Percentiles rank a stretch among this genome's conserved stretches.
phyloP scores from a whole-genome alignment of 352 stramenopile species.

The Phytophthora pinifolia region DNA sequence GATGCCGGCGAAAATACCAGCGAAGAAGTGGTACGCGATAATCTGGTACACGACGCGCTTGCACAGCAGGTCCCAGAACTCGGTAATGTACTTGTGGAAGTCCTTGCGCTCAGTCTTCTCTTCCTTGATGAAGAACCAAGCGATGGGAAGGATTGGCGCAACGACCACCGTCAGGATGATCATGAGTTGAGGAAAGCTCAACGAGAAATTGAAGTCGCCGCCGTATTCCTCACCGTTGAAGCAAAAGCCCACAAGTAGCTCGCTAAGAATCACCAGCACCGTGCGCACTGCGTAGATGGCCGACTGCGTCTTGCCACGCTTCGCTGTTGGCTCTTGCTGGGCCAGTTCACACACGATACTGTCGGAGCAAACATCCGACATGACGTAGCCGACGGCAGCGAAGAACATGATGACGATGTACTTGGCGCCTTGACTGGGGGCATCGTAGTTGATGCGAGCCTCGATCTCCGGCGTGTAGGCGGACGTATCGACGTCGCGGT shows the following conservation, averaged over 20 bases:
- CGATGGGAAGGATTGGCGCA: slow-evolving; percentile 22
- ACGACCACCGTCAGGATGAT: slow-evolving; percentile 33
- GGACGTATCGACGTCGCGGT: slow-evolving; percentile 23
- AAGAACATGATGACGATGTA: slow-evolving; percentile 50
- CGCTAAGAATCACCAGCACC: slow-evolving; percentile 34
- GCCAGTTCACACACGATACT: slow-evolving; percentile 49
- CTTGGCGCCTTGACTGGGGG: slow-evolving; percentile 24
- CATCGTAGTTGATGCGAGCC: slow-evolving; percentile 35
- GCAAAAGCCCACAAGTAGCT: slow-evolving; percentile 35
- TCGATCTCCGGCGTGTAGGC: slow-evolving; percentile 27
- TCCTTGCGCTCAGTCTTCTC: slow-evolving; percentile 20
- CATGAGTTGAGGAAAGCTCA: slow-evolving; percentile 40
- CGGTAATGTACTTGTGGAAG: slow-evolving; percentile 30
- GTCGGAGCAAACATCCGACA: slow-evolving; percentile 55
- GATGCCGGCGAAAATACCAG: slow-evolving; percentile 37
- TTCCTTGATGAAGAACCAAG: slow-evolving; percentile 40
- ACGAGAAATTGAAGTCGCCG: slow-evolving; percentile 37
- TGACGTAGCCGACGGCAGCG: slow-evolving; percentile 54
- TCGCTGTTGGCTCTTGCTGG: slow-evolving; percentile 42
- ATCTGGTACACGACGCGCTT: slow-evolving; percentile 43
- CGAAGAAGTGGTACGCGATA: slow-evolving; percentile 41
- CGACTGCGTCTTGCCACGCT: slow-evolving; percentile 50
- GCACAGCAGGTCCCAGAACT: slow-evolving; percentile 38
- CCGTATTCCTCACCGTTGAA: slow-evolving; percentile 55
- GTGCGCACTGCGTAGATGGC: slow-evolving; percentile 23